Conservation (phyloP, 2,329 filamentous ascomycete genomes). For the Diaporthe vexans region DNA sequence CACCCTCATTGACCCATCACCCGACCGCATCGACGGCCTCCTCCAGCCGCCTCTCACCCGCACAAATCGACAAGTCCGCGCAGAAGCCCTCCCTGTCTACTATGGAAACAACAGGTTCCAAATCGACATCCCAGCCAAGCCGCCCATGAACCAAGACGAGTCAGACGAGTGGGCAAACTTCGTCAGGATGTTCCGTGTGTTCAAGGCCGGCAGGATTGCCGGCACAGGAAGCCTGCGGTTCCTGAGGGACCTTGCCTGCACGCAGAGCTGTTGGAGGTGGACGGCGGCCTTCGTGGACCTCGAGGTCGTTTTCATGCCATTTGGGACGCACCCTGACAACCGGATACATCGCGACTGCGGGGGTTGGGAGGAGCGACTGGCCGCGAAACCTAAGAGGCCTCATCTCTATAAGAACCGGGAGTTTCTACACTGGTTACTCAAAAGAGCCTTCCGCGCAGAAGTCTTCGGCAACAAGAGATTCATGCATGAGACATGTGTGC, state of each 20-base stretch:
- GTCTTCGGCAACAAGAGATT: too few relatives aligned
- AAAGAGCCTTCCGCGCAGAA: fast-evolving
- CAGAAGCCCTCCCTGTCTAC: slow-evolving; percentile 5
- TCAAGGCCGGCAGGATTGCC: neutral
- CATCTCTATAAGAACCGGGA: neutral
- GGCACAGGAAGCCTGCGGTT: neutral
- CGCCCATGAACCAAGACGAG: too few relatives aligned
- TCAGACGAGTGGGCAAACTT: neutral
- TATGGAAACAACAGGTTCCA: neutral
- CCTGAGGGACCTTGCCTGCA: neutral
- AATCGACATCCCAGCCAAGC: neutral
- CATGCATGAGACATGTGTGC: neutral
- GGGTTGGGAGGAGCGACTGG: fast-evolving
- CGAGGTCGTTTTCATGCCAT: neutral
- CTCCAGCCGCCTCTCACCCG: neutral
- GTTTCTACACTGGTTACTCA: neutral
- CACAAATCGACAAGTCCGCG: neutral
- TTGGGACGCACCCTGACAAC: too few relatives aligned
- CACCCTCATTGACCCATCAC: neutral
- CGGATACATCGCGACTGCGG: neutral
- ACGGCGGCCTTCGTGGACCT: neutral
- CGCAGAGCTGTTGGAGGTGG: fast-evolving
- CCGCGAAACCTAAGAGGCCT: neutral
- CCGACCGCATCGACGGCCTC: neutral
- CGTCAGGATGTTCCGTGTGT: neutral